A percentile compares a stretch with the other conserved stretches of the same genome.
Evolutionary conservation across 2,329 filamentous ascomycete genomes (phyloP).

Genomic region (Aspergillus pseudoterreus): DNA sequence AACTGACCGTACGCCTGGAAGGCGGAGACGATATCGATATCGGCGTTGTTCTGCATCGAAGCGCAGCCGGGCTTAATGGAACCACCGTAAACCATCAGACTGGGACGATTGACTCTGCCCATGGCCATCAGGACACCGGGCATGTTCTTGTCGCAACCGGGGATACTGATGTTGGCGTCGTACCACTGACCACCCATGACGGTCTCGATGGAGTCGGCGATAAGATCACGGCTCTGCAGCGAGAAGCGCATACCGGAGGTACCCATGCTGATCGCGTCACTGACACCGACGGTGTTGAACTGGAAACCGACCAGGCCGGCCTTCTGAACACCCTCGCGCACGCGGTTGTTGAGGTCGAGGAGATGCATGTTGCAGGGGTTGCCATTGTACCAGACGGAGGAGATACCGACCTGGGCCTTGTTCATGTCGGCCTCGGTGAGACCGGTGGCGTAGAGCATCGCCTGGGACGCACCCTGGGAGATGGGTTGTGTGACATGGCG

Average conservation of each 20-base stretch:
- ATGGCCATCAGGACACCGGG: constrained; percentile 88
- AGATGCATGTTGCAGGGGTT: constrained; percentile 99
- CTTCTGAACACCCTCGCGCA: constrained; percentile 67
- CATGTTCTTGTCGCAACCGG: constrained; percentile 99
- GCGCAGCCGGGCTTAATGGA: constrained; percentile 90
- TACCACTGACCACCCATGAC: constrained; percentile 99
- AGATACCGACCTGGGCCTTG: constrained; percentile 97
- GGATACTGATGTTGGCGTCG: constrained; percentile 93
- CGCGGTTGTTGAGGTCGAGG: constrained; percentile 77
- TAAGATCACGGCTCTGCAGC: constrained; percentile 90
- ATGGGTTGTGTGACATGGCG: constrained; percentile 89
- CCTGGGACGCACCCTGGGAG: constrained; percentile 95
- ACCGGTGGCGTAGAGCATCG: constrained; percentile 97
- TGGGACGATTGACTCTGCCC: constrained; percentile 89
- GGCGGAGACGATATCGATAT: constrained; percentile 91
- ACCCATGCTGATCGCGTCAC: constrained; percentile 97
- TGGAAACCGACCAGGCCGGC: constrained; percentile 88
- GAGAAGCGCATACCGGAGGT: constrained; percentile 96
- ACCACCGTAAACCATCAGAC: constrained; percentile 96
- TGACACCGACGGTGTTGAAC: constrained; percentile 98
- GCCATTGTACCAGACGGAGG: constrained; percentile 95
- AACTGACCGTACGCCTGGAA: constrained; percentile 98
- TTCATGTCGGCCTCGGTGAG: constrained; percentile 81
- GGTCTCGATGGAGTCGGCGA: constrained; percentile 97
- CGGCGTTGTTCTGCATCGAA: constrained; percentile 64